These are phyloP conservation scores for Botryotinia globosa DNA, from an alignment of 2,329 filamentous ascomycete species.

Conservation along the genomic window DNA sequence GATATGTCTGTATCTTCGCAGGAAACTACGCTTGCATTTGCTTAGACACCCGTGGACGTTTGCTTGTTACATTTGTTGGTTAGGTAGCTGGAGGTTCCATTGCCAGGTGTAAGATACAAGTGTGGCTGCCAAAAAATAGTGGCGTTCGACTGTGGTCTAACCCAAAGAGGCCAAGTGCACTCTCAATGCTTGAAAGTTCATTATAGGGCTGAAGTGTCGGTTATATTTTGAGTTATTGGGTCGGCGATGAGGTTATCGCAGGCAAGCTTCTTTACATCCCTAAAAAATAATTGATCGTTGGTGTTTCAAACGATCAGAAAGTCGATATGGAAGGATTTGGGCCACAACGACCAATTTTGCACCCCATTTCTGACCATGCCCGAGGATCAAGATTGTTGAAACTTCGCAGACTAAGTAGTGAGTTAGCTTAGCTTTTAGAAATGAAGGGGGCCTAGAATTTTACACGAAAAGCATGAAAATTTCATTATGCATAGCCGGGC, in stretches of 20 bases:
- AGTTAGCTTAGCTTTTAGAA: neutral
- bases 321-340: neutral
- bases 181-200: too few relatives aligned
- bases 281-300: neutral
- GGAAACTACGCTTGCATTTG: neutral
- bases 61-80: neutral
- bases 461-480: neutral
- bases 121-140: neutral
- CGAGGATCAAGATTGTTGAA: neutral
- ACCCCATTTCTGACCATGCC: neutral
- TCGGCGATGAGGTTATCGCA: conserved; percentile 4
- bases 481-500: neutral
- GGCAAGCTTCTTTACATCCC: neutral
- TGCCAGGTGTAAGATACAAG: too few relatives aligned
- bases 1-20: too few relatives aligned
- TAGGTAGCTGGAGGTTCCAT: too few relatives aligned
- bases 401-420: neutral
- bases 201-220: conserved; percentile 3
- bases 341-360: neutral
- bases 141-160: neutral
- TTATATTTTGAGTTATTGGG: neutral
- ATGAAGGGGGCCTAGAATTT: neutral
- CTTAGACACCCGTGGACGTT: neutral
- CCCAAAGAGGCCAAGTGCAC: neutral
- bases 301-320: conserved; percentile 5